Evolutionary conservation across 2,329 filamentous ascomycete genomes (phyloP).

Genomic region (Periconia digitata): DNA sequence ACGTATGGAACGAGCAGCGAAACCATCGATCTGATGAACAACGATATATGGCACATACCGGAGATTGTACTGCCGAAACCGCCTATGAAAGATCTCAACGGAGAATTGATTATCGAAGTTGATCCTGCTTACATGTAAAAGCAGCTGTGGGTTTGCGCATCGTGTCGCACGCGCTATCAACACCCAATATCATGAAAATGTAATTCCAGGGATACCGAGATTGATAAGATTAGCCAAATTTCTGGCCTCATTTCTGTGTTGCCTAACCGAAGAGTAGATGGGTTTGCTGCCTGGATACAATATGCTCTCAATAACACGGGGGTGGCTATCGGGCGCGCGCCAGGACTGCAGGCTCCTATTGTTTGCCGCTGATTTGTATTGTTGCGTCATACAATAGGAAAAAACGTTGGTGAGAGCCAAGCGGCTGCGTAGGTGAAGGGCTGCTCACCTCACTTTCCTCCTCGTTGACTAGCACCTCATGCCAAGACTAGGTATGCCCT

Average conservation of each 20-base stretch:
- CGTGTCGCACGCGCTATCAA: too few relatives aligned
- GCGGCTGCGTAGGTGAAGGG: not conserved
- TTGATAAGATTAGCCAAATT: too few relatives aligned
- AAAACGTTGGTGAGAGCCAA: not conserved
- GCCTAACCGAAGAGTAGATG: too few relatives aligned
- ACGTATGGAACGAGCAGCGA: constrained; percentile 26
- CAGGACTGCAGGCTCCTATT: not conserved
- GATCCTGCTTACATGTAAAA: constrained; percentile 29
- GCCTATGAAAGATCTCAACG: constrained; percentile 3
- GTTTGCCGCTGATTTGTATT: not conserved
- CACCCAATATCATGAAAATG: too few relatives aligned
- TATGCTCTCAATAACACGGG: not conserved
- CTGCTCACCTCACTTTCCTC: not conserved
- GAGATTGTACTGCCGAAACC: constrained; percentile 23
- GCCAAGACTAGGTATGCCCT: not conserved
- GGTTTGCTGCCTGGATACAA: not conserved
- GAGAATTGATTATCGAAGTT: constrained; percentile 30
- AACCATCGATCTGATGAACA: constrained; percentile 22
- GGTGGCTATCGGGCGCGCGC: not conserved
- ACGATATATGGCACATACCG: constrained; percentile 27
- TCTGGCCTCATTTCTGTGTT: too few relatives aligned
- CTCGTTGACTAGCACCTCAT: not conserved
- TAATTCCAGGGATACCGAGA: too few relatives aligned
- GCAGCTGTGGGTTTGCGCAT: too few relatives aligned
- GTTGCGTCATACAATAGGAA: not conserved